Evolutionary conservation across 768 basidiomycete genomes (phyloP).

Genomic region (Boletus speciosus): DNA sequence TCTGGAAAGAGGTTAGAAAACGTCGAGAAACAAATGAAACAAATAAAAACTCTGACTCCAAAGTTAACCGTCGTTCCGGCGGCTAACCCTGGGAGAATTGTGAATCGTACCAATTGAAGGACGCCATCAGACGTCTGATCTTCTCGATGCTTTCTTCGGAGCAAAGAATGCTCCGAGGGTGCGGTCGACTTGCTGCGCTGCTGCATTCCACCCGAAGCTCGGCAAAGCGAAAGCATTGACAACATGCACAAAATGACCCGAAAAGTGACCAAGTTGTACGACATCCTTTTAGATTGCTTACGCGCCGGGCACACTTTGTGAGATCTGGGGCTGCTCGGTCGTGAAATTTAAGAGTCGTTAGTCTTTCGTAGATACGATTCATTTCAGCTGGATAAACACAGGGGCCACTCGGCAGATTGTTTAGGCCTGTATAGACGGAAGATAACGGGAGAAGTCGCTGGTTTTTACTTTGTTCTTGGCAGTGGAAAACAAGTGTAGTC

Average conservation of each 20-base stretch:
- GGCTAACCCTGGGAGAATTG: slow-evolving; percentile 11
- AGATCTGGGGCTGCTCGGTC: no score
- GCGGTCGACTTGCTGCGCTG: slow-evolving; percentile 15
- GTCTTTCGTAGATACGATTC: no score
- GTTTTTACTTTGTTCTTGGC: background rate
- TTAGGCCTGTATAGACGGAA: background rate
- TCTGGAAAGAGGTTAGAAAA: background rate
- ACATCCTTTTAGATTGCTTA: background rate
- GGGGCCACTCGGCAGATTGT: background rate
- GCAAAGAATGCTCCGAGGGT: slow-evolving; percentile 4
- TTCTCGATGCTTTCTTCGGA: slow-evolving; percentile 3
- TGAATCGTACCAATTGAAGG: slow-evolving; percentile 1
- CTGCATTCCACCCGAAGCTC: slow-evolving; percentile 1
- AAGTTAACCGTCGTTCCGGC: background rate
- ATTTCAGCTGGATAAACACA: background rate
- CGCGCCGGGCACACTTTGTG: no score
- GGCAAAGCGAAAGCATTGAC: slow-evolving; percentile 2
- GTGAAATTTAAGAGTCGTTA: no score
- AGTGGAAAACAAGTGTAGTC: background rate
- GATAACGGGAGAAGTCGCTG: background rate
- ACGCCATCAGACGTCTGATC: background rate
- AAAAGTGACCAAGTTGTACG: background rate
- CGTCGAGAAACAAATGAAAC: background rate
- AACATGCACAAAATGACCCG: background rate
- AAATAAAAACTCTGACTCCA: background rate